phyloP scores from a whole-genome alignment of 2,329 filamentous ascomycete genomes.

The Blumeriella jaapii region DNA sequence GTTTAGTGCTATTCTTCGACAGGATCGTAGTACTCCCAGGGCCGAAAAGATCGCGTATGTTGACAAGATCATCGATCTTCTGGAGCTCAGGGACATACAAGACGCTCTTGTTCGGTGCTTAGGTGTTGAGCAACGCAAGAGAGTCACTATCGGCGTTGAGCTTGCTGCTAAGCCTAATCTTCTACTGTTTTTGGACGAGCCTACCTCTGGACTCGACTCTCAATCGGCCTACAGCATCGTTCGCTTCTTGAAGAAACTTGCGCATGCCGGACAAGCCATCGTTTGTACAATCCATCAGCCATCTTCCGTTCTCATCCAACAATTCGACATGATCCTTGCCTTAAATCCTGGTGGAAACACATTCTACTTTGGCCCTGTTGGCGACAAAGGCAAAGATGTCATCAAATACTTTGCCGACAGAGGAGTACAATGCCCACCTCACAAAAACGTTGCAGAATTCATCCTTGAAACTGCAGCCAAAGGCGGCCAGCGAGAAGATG shows the following conservation, averaged over 20 bases:
- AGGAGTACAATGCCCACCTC: conserved; percentile 52
- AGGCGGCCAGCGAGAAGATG: conserved; percentile 38
- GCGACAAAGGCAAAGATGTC: conserved; percentile 52
- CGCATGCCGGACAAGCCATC: conserved; percentile 56
- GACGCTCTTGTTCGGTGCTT: conserved; percentile 55
- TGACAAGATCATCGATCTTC: conserved; percentile 51
- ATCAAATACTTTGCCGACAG: conserved; percentile 57
- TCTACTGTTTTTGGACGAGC: conserved; percentile 61
- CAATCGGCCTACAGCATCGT: conserved; percentile 60
- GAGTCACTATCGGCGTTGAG: conserved; percentile 63
- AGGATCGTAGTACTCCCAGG: conserved; percentile 40
- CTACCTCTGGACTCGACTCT: conserved; percentile 58
- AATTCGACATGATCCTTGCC: conserved; percentile 64
- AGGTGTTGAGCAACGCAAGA: conserved; percentile 52
- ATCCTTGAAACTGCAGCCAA: conserved; percentile 55
- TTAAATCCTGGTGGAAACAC: conserved; percentile 56
- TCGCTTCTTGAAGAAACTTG: conserved; percentile 56
- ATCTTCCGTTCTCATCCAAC: conserved; percentile 54
- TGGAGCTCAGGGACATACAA: conserved; percentile 54
- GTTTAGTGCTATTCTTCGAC: conserved; percentile 55
- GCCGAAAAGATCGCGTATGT: conserved; percentile 56
- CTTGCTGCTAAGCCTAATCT: conserved; percentile 58
- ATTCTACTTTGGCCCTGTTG: conserved; percentile 64
- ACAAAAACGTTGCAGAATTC: conserved; percentile 57
- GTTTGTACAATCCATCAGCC: conserved; percentile 67